phyloP scores from a whole-genome alignment of 257 asterid genomes.

The Rhazya stricta region DNA sequence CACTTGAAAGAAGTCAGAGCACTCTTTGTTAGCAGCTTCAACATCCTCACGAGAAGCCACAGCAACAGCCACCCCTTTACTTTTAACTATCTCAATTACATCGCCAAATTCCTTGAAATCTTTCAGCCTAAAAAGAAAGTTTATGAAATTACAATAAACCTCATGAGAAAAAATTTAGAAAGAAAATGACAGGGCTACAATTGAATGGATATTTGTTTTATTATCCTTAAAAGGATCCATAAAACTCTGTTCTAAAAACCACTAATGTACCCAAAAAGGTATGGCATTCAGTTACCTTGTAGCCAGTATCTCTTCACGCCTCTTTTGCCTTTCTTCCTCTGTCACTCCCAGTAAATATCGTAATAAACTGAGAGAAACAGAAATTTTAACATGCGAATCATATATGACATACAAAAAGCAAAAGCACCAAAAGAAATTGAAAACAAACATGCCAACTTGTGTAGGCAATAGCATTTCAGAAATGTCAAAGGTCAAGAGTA shows the following conservation, averaged over 20 bases:
- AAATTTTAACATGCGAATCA: conserved; percentile 14
- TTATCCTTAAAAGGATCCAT: not conserved
- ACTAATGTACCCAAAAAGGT: not conserved
- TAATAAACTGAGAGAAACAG: conserved; percentile 57
- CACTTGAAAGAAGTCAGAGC: conserved; percentile 60
- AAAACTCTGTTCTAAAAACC: not conserved
- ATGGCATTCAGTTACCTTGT: conserved; percentile 52
- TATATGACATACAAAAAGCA: not conserved
- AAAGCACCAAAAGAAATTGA: not conserved
- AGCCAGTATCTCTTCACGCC: conserved; percentile 89
- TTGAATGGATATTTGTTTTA: not conserved
- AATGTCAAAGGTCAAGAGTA: not conserved
- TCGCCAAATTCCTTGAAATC: conserved; percentile 94
- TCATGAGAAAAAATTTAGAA: not conserved
- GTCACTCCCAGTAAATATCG: conserved; percentile 82
- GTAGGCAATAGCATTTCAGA: not conserved
- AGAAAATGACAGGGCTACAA: not conserved
- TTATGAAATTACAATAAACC: not conserved
- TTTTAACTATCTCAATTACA: conserved; percentile 63
- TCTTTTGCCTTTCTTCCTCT: conserved; percentile 77
- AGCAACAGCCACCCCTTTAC: conserved; percentile 75
- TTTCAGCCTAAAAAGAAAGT: conserved; percentile 39
- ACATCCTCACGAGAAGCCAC: conserved; percentile 89
- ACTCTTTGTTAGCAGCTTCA: conserved; percentile 71
- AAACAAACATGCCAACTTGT: not conserved